phyloP scores from a whole-genome alignment of 139 green algal species.

The Tetraselmis chui region DNA sequence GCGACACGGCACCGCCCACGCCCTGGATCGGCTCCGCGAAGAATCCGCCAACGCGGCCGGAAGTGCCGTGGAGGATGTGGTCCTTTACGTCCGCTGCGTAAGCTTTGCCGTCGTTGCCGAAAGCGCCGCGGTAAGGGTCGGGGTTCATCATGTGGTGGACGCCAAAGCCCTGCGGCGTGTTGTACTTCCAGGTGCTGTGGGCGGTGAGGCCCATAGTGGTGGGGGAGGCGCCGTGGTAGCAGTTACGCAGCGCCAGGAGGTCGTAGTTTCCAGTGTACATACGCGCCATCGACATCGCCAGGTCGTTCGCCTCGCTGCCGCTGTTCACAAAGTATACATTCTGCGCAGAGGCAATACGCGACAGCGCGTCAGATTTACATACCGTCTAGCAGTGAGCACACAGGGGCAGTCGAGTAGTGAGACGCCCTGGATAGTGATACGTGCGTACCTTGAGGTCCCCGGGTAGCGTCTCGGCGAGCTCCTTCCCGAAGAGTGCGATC shows the following conservation, averaged over 20 bases:
- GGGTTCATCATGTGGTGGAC: slow-evolving; percentile 85
- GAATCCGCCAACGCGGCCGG: slow-evolving; percentile 77
- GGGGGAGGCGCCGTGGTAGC: slow-evolving; percentile 85
- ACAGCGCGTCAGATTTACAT: too few relatives aligned
- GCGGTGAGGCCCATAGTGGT: slow-evolving; percentile 84
- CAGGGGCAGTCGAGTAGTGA: too few relatives aligned
- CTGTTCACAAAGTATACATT: slow-evolving; percentile 81
- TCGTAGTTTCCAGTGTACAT: slow-evolving; percentile 77
- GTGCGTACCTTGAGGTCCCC: slow-evolving; percentile 49
- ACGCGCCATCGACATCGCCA: slow-evolving; percentile 76
- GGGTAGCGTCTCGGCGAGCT: slow-evolving; percentile 68
- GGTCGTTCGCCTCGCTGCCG: slow-evolving; percentile 79
- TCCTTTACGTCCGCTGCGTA: slow-evolving; percentile 73
- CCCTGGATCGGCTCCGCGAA: slow-evolving; percentile 89
- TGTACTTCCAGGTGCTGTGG: slow-evolving; percentile 89
- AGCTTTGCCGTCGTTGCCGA: slow-evolving; percentile 69
- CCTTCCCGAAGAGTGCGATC: slow-evolving; percentile 69
- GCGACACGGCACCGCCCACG: slow-evolving; percentile 73
- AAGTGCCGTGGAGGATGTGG: slow-evolving; percentile 57
- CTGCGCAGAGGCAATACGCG: slow-evolving; percentile 10
- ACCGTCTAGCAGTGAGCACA: too few relatives aligned
- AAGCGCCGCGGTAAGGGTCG: slow-evolving; percentile 81
- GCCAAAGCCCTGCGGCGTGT: slow-evolving; percentile 78
- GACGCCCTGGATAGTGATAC: too few relatives aligned
- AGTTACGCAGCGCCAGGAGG: slow-evolving; percentile 84